These are phyloP conservation scores for Cruciata laevipes DNA, from an alignment of 257 asterid genomes.

Conservation along the genomic window DNA sequence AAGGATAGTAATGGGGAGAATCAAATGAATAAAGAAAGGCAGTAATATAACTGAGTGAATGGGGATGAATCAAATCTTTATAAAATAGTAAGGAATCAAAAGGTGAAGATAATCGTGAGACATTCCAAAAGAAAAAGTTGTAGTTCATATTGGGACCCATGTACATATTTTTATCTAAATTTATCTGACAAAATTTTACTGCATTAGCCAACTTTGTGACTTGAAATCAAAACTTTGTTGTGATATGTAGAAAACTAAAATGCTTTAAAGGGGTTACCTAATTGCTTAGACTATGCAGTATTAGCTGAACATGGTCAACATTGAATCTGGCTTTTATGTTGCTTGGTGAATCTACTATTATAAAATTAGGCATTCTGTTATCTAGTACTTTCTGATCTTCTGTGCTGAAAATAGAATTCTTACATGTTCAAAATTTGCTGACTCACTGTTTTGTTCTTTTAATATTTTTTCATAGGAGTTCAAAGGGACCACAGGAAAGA, in stretches of 20 bases:
- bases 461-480: conserved; percentile 40
- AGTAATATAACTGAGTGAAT: neutral
- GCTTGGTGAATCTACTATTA: neutral
- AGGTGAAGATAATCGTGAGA: neutral
- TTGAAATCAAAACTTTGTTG: neutral
- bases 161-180: neutral
- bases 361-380: neutral
- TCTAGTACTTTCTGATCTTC: neutral
- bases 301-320: conserved; percentile 1
- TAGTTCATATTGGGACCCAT: neutral
- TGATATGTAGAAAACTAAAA: neutral
- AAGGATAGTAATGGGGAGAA: neutral
- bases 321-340: neutral
- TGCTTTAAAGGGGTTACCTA: neutral
- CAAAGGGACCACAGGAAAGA: conserved; percentile 23
- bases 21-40: neutral
- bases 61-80: neutral
- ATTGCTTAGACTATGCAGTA: neutral
- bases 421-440: neutral
- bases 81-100: too few species aligned
- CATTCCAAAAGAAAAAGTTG: neutral
- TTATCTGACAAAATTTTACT: neutral
- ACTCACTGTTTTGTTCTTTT: conserved; percentile 10
- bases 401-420: neutral
- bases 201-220: neutral